These are phyloP conservation scores for Astrothelium subdiscretum DNA, from an alignment of 495 filamentous ascomycete species.

Conservation along the genomic window DNA sequence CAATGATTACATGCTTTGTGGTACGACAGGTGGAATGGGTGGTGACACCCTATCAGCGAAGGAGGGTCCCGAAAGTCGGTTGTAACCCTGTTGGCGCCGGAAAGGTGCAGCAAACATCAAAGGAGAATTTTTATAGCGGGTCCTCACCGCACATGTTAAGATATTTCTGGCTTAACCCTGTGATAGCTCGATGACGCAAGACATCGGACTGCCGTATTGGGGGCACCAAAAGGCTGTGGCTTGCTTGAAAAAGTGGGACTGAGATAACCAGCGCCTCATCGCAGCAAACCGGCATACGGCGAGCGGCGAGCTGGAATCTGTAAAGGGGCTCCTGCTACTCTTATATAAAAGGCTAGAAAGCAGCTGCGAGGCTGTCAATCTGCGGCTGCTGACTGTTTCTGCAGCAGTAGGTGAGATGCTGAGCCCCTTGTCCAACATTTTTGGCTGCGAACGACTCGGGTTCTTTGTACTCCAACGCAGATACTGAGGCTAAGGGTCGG, in stretches of 20 bases:
- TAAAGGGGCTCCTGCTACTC: background rate
- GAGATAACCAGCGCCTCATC: background rate
- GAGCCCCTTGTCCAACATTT: background rate
- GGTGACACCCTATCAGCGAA: background rate
- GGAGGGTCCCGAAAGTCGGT: background rate
- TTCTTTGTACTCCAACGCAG: background rate
- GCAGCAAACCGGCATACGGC: background rate
- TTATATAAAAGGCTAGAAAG: background rate
- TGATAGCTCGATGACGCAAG: background rate
- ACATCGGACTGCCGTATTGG: background rate
- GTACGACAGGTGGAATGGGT: background rate
- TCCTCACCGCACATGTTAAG: background rate
- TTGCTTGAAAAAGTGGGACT: background rate
- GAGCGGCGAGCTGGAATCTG: background rate
- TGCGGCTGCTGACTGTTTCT: background rate
- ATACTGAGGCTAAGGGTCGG: background rate
- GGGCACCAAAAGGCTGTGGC: background rate
- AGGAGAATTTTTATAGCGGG: background rate
- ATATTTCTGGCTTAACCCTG: background rate
- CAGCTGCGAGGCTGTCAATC: background rate
- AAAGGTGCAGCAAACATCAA: background rate
- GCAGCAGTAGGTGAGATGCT: background rate
- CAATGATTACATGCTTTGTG: background rate
- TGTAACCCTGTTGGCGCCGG: background rate
- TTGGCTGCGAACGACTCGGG: background rate